Evolutionary conservation across 2,329 filamentous ascomycete genomes (phyloP).

Genomic region (Fusarium coffeatum): DNA sequence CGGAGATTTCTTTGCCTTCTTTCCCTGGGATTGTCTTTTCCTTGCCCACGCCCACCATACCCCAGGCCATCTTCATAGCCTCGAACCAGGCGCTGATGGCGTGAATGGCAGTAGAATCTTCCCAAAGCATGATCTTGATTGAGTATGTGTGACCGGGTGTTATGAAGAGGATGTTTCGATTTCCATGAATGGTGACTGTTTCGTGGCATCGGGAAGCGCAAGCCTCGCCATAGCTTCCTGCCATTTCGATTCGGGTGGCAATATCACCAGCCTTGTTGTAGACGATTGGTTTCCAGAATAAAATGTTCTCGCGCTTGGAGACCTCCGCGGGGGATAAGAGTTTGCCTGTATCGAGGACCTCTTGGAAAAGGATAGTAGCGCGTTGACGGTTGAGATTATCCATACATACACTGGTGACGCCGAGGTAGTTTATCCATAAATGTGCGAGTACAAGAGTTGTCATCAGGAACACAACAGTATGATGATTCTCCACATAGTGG

Average conservation of each 20-base stretch:
- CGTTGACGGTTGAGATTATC: conserved; percentile 86
- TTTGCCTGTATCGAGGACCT: conserved; percentile 60
- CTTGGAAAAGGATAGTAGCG: conserved; percentile 79
- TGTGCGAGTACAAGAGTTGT: conserved; percentile 79
- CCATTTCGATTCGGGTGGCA: too few species aligned
- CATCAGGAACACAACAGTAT: conserved; percentile 79
- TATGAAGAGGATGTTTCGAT: too few species aligned
- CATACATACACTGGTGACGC: conserved; percentile 87
- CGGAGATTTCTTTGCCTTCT: conserved; percentile 6
- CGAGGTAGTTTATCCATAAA: conserved; percentile 85
- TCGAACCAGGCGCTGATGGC: conserved; percentile 53
- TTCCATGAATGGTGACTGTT: too few species aligned
- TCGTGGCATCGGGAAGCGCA: too few species aligned
- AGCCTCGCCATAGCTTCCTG: conserved; percentile 56
- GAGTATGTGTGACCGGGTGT: too few species aligned
- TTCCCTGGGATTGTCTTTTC: conserved; percentile 34
- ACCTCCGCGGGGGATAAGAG: conserved; percentile 75
- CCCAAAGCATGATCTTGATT: conserved; percentile 53
- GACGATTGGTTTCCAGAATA: conserved; percentile 58
- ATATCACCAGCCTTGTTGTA: too few species aligned
- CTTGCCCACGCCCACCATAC: conserved; percentile 40
- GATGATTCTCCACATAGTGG: conserved; percentile 75
- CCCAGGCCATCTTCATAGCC: conserved; percentile 54
- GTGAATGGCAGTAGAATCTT: conserved; percentile 46
- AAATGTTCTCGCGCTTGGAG: conserved; percentile 70